These are phyloP conservation scores for Penicillium palitans DNA, from an alignment of 2,329 filamentous ascomycete species.

Conservation along the genomic window DNA sequence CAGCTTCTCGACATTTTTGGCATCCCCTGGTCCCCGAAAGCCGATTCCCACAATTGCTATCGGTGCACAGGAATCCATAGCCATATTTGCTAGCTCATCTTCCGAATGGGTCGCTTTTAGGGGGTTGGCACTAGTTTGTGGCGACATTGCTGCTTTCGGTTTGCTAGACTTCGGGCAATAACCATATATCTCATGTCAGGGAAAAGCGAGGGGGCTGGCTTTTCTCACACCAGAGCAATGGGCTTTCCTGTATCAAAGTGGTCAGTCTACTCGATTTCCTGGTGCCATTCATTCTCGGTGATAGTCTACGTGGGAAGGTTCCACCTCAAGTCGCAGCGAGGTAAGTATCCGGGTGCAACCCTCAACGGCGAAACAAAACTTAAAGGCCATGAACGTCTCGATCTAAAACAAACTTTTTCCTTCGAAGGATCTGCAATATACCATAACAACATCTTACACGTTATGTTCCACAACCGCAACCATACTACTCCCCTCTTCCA, in stretches of 20 bases:
- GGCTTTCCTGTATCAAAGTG: background rate
- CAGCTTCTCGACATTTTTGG: conserved; percentile 20
- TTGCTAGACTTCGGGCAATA: background rate
- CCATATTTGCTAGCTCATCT: conserved; percentile 5
- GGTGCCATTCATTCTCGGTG: background rate
- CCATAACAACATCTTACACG: background rate
- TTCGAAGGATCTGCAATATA: background rate
- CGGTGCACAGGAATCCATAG: conserved; percentile 15
- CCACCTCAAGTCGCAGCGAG: conserved; percentile 1
- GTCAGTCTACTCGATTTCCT: background rate
- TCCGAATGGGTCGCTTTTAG: background rate
- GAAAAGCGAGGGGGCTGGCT: background rate
- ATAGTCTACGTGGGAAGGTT: background rate
- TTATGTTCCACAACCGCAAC: conserved; percentile 1
- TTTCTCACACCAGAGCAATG: background rate
- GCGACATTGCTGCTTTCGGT: background rate
- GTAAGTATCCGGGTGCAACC: conserved; percentile 12
- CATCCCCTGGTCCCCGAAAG: conserved; percentile 28
- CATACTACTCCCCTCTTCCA: background rate
- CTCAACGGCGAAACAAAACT: conserved; percentile 4
- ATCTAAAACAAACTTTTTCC: conserved; percentile 4
- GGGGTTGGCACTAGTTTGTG: background rate
- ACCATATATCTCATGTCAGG: background rate
- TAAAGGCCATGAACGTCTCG: background rate
- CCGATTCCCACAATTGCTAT: conserved; percentile 31